phyloP scores from a whole-genome alignment of 2,329 filamentous ascomycete genomes.

The Cordyceps cateniannulata region DNA sequence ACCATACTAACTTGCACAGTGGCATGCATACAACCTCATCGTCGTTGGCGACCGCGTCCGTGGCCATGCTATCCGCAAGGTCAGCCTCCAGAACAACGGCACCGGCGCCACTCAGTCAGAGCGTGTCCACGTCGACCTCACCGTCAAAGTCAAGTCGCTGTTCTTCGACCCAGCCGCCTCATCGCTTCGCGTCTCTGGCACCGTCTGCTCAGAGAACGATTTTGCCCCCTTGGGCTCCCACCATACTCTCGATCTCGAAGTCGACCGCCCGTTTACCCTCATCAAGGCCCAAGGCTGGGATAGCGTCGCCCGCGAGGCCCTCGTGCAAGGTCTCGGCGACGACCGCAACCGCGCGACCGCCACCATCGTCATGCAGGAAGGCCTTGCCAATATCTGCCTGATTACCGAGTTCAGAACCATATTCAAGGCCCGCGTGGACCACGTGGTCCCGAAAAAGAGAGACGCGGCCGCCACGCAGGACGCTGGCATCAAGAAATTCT shows the following conservation, averaged over 20 bases:
- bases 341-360: constrained; percentile 76
- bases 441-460: constrained; percentile 61
- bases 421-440: constrained; percentile 57
- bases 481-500: constrained; percentile 69
- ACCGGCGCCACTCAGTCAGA: constrained; percentile 42
- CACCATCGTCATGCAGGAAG: constrained; percentile 91
- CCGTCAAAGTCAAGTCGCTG: constrained; percentile 49
- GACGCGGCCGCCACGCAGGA: constrained; percentile 58
- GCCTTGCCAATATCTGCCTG: constrained; percentile 73
- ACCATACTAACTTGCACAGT: constrained; percentile 27
- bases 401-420: constrained; percentile 77
- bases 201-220: constrained; percentile 46
- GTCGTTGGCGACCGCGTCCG: constrained; percentile 45
- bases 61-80: constrained; percentile 51
- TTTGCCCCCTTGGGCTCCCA: constrained; percentile 48
- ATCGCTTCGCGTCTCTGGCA: constrained; percentile 50
- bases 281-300: constrained; percentile 86
- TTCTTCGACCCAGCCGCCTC: constrained; percentile 53
- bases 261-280: constrained; percentile 80
- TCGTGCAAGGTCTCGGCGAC: constrained; percentile 72
- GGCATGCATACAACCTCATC: constrained; percentile 58
- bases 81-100: constrained; percentile 41
- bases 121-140: constrained; percentile 52
- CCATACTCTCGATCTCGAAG: constrained; percentile 70
- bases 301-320: constrained; percentile 70